Base-by-base conservation (phyloP, 176 grass and related monocot genomes). In the Rhynchospora tenuis region DNA sequence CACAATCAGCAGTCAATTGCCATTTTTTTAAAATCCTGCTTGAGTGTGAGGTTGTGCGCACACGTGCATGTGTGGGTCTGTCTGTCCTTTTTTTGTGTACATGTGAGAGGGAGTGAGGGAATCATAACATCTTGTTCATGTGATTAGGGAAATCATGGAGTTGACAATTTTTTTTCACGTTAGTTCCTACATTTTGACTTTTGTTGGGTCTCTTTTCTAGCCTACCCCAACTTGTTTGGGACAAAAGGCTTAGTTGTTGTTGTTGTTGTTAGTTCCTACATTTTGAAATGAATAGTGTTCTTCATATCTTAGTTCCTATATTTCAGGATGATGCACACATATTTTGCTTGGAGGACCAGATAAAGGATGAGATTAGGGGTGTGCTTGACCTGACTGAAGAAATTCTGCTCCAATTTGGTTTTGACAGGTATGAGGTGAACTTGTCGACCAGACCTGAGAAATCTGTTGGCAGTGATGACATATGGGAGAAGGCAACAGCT, bases 241-340 rank as follows among this genome's bases (percentile, higher is more conserved):
- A n/a, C n/a, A n/a, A n/a, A n/a, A n/a, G n/a, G n/a, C n/a, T n/a
- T n/a, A n/a, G n/a, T n/a, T n/a, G n/a, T n/a, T n/a, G n/a, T n/a
- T n/a, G n/a, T n/a, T n/a, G n/a, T n/a, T n/a, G 15, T 27, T 38
- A 38, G 19, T 26, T 73, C 45, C 4, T 52, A 2, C 7, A 76
- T 55, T 29, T 55, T 29, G 24, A 54, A 76, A 17, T 76, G 23
- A 17, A 16, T 4, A 9, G 23, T 3, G 13, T 10, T 76, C 16
- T 28, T 9, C 8, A 22, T 75, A 28, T 55, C 73, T 29, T 55
- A 9, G 23, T 55, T 55, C 23, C 7, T 31, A 15, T 51, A 44
- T 82, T 88, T 85, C 78, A 98, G 91, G 96, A 98, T 91, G 96
- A 98, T 90, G 96, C 93, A 71, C 96, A 98, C 80, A 95, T 95